A percentile compares a stretch with the other conserved stretches of the same genome.
phyloP scores from a whole-genome alignment of 768 basidiomycete species.

The Boletus speciosus region DNA sequence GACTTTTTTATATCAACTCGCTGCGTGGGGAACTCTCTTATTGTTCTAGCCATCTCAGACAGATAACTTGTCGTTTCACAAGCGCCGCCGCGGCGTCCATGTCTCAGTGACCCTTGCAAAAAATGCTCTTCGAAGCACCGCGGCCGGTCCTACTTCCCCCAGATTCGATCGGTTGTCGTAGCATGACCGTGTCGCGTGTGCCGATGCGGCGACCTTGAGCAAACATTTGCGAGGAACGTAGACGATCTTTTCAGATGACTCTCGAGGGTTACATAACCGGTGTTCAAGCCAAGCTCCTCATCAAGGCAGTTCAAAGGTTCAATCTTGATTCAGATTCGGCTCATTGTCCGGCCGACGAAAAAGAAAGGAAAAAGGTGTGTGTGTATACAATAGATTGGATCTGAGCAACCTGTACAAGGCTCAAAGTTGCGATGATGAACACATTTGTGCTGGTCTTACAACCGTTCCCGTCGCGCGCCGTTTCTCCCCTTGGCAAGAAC shows the following conservation, averaged over 20 bases:
- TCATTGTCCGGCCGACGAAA: constrained; percentile 4
- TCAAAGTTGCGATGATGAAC: neutral
- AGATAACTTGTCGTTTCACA: neutral
- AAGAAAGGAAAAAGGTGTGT: neutral
- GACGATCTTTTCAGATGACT: constrained; percentile 8
- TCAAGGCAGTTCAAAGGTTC: neutral
- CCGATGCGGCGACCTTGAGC: constrained; percentile 27
- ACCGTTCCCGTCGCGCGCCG: constrained; percentile 24
- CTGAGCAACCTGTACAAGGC: constrained; percentile 6
- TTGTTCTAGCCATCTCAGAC: constrained; percentile 3
- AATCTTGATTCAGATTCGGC: constrained; percentile 11
- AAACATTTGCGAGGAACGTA: neutral
- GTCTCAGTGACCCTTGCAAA: constrained; percentile 1
- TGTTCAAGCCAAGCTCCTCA: constrained; percentile 1
- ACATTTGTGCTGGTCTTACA: neutral
- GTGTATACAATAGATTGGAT: constrained; percentile 14
- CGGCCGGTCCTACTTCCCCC: neutral
- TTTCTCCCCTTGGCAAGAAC: neutral
- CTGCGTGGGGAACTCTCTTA: neutral
- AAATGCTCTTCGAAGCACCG: neutral
- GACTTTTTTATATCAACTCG: neutral
- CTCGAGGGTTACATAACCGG: constrained; percentile 14
- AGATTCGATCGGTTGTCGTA: neutral
- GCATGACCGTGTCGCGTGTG: constrained; percentile 10
- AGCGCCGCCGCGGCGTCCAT: neutral